Evolutionary conservation across 768 basidiomycete species (phyloP).

Genomic region (Boletellus ananas): DNA sequence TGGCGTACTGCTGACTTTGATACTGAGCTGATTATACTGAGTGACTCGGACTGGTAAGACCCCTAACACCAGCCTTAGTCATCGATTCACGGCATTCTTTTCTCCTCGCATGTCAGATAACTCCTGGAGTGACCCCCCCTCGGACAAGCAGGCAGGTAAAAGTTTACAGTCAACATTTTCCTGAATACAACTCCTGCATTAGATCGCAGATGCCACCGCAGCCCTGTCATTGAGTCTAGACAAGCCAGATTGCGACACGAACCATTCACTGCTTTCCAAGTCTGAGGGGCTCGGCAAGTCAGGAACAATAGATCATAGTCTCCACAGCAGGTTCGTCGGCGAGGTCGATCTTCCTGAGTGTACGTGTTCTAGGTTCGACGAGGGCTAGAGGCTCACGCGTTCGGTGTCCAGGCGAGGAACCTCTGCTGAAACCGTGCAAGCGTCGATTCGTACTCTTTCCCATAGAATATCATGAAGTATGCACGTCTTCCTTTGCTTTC

Average conservation of each 20-base stretch:
- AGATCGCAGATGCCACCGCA: constrained; percentile 1
- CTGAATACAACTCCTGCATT: background rate
- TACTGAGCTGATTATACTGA: background rate
- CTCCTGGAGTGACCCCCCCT: background rate
- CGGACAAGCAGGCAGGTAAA: constrained; percentile 3
- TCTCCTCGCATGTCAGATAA: background rate
- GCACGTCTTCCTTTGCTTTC: constrained; percentile 15
- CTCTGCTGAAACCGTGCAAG: constrained; percentile 71
- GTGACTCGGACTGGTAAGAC: background rate
- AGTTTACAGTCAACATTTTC: background rate
- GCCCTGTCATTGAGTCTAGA: constrained; percentile 8
- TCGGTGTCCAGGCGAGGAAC: constrained; percentile 47
- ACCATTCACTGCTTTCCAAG: background rate
- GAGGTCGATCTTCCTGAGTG: constrained; percentile 20
- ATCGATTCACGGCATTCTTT: too few relatives aligned
- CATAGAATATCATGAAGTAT: constrained; percentile 84
- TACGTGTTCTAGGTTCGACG: background rate
- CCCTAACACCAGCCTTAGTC: constrained; percentile 4
- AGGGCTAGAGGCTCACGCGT: background rate
- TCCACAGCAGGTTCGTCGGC: constrained; percentile 12
- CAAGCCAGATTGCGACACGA: background rate
- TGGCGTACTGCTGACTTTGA: background rate
- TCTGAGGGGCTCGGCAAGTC: background rate
- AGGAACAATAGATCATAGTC: background rate
- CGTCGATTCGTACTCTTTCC: constrained; percentile 90